Percentiles rank a stretch among this genome's conserved stretches.
Conservation (phyloP, 148 eudicot species). For the Amaranthus cruentus region DNA sequence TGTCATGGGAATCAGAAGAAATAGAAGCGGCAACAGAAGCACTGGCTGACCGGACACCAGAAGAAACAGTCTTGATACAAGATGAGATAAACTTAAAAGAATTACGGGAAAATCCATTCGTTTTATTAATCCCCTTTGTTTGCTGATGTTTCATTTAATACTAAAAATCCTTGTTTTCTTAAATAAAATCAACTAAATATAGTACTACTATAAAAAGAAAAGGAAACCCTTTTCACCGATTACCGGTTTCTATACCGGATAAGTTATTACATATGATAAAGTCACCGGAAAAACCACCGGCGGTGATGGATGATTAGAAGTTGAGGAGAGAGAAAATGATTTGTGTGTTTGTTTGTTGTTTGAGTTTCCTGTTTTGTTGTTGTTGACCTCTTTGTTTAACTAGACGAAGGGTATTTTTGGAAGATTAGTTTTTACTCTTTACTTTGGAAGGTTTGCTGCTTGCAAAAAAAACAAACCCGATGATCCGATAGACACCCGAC, state of each 20-base stretch:
- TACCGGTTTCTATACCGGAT: conserved; percentile 20
- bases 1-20: conserved; percentile 48
- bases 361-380: conserved; percentile 2
- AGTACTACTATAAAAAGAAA: conserved; percentile 10
- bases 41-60: conserved; percentile 87
- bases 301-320: too few species aligned
- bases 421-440: too few species aligned
- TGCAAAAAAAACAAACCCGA: too few species aligned
- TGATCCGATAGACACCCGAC: too few species aligned
- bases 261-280: not conserved
- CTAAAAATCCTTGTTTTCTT: conserved; percentile 12
- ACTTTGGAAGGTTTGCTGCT: too few species aligned
- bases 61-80: conserved; percentile 83
- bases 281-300: conserved; percentile 21
- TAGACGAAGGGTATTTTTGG: conserved; percentile 10
- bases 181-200: not conserved
- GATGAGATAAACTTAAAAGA: conserved; percentile 82
- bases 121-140: conserved; percentile 28
- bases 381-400: conserved; percentile 33
- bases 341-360: not conserved
- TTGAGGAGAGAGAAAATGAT: conserved; percentile 21
- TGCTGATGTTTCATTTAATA: conserved; percentile 51
- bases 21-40: conserved; percentile 85
- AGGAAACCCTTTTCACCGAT: conserved; percentile 18
- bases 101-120: conserved; percentile 56